phyloP scores from a whole-genome alignment of 176 grass and related monocot genomes.

The Lolium multiflorum region DNA sequence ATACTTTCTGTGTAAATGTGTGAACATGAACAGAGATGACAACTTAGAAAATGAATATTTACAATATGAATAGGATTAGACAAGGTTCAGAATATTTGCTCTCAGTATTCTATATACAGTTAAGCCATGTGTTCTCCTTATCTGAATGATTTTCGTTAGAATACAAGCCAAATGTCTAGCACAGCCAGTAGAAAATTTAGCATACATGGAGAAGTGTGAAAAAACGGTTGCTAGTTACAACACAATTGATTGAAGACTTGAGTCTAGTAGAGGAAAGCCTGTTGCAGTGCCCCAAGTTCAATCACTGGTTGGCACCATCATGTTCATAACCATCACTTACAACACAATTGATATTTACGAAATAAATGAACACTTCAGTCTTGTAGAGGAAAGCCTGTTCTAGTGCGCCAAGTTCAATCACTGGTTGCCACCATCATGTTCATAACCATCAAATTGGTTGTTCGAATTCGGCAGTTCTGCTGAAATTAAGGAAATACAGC shows the following conservation, averaged over 20 bases:
- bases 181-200: no score
- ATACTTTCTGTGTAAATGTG: background rate
- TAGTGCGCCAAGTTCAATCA: background rate
- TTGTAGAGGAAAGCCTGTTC: background rate
- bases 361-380: no score
- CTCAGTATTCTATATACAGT: background rate
- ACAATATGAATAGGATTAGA: background rate
- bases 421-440: background rate
- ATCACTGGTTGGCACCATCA: background rate
- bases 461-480: background rate
- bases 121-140: no score
- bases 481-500: background rate
- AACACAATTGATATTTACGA: no score
- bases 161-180: no score
- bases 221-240: no score
- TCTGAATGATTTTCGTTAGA: no score
- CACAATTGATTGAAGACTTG: no score
- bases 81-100: background rate
- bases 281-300: background rate
- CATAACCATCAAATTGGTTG: background rate
- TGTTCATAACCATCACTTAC: background rate
- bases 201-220: no score
- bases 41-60: background rate
- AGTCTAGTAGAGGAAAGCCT: background rate
- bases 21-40: background rate